Evolutionary conservation across 1,284 basidiomycete genomes (phyloP).

Genomic region (Blastosporella zonata): DNA sequence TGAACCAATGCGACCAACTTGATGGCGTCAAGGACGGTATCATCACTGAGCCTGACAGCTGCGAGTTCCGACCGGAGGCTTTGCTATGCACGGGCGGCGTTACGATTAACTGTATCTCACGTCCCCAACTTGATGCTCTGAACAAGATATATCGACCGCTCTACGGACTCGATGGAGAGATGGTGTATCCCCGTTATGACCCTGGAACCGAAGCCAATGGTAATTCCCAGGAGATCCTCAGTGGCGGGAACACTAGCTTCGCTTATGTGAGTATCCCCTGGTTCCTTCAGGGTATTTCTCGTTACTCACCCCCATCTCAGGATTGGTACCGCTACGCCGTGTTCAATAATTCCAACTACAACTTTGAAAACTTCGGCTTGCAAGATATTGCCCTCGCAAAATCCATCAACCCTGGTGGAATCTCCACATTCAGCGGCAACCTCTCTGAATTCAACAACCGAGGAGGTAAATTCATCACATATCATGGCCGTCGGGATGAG

Average conservation of each 20-base stretch:
- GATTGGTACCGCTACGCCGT: constrained; percentile 12
- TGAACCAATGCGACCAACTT: constrained; percentile 11
- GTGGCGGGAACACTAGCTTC: background rate
- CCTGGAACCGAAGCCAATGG: constrained; percentile 11
- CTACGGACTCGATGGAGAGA: constrained; percentile 5
- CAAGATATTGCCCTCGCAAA: constrained; percentile 3
- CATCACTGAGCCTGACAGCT: constrained; percentile 12
- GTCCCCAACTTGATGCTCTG: constrained; percentile 6
- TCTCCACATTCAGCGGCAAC: constrained; percentile 9
- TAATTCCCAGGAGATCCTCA: background rate
- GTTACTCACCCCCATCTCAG: background rate
- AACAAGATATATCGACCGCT: constrained; percentile 9
- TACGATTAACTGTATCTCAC: background rate
- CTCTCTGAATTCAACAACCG: constrained; percentile 7
- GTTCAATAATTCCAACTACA: constrained; percentile 2
- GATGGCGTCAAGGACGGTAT: constrained; percentile 15
- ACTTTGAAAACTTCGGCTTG: constrained; percentile 5
- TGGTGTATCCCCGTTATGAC: constrained; percentile 14
- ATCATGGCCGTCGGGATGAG: constrained; percentile 16
- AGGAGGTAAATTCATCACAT: constrained; percentile 17
- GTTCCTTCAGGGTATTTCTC: background rate
- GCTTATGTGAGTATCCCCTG: background rate
- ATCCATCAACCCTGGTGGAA: constrained; percentile 8
- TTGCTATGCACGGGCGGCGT: constrained; percentile 2
- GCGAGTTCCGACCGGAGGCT: constrained; percentile 6